These are phyloP conservation scores for Aspergillus niger DNA, from an alignment of 2,329 filamentous ascomycete genomes.

Conservation along the genomic window DNA sequence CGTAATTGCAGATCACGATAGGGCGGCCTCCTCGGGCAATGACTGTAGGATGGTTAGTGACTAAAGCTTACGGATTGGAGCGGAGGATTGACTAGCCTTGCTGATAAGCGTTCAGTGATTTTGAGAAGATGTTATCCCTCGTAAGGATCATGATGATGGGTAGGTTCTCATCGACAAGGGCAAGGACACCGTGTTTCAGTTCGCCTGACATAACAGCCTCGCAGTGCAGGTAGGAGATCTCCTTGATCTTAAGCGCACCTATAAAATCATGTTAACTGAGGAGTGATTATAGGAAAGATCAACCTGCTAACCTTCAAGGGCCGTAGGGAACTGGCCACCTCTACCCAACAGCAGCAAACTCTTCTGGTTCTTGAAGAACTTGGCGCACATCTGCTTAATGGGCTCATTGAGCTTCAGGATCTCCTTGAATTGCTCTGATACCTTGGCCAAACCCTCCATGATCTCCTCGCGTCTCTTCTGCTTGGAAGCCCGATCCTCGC, in stretches of 20 bases:
- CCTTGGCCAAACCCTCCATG: conserved; percentile 84
- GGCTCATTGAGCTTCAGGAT: conserved; percentile 87
- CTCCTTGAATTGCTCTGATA: conserved; percentile 89
- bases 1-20: conserved; percentile 96
- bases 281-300: background rate
- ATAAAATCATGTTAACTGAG: conserved; percentile 17
- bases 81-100: conserved; percentile 64
- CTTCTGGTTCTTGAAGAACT: conserved; percentile 96
- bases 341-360: conserved; percentile 88
- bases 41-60: conserved; percentile 58
- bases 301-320: conserved; percentile 71
- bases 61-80: conserved; percentile 12
- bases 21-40: conserved; percentile 94
- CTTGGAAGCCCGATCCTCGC: conserved; percentile 96
- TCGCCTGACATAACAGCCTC: conserved; percentile 99
- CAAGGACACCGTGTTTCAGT: conserved; percentile 97
- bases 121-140: conserved; percentile 92
- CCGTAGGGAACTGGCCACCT: conserved; percentile 92
- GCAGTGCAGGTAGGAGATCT: conserved; percentile 99
- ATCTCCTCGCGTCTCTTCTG: conserved; percentile 89
- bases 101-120: conserved; percentile 99
- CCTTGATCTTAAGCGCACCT: conserved; percentile 97
- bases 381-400: conserved; percentile 91
- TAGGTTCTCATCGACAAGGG: conserved; percentile 95
- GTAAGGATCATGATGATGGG: conserved; percentile 99